These are phyloP conservation scores for Trypanosoma melophagium DNA, from an alignment of 208 protist species.

Conservation along the genomic window DNA sequence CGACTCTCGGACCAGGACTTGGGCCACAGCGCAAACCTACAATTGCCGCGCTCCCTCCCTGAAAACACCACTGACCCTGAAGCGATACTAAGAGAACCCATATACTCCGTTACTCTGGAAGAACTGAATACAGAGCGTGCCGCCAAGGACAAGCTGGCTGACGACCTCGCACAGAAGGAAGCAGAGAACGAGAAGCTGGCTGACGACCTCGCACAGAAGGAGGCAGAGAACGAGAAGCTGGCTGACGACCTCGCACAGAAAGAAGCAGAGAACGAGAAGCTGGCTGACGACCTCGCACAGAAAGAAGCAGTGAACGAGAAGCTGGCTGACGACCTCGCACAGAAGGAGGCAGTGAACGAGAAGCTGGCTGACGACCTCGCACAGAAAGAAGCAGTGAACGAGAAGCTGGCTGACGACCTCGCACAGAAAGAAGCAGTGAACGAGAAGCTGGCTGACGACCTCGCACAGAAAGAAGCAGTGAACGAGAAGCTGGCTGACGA, in stretches of 20 bases:
- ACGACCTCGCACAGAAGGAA: slow-evolving; percentile 23
- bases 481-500: slow-evolving; percentile 9
- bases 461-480: neutral
- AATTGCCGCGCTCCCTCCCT: too few species aligned
- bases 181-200: slow-evolving; percentile 31
- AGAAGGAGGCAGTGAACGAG: slow-evolving; percentile 14
- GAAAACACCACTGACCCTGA: too few species aligned
- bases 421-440: neutral
- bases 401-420: slow-evolving; percentile 7
- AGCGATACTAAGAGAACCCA: too few species aligned
- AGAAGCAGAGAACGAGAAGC: slow-evolving; percentile 21
- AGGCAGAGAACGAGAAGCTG: slow-evolving; percentile 6
- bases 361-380: slow-evolving; percentile 1
- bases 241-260: slow-evolving; percentile 16
- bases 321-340: too few species aligned
- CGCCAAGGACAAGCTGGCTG: slow-evolving; percentile 20
- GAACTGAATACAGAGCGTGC: too few species aligned
- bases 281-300: too few species aligned
- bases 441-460: slow-evolving; percentile 3
- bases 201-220: slow-evolving; percentile 27
- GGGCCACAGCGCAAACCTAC: too few species aligned
- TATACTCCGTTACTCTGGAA: too few species aligned
- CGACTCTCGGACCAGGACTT: slow-evolving; percentile 12
- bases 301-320: slow-evolving; percentile 26
- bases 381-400: slow-evolving; percentile 3